phyloP scores from a whole-genome alignment of 495 filamentous ascomycete species.

The Aspergillus funiculosus region DNA sequence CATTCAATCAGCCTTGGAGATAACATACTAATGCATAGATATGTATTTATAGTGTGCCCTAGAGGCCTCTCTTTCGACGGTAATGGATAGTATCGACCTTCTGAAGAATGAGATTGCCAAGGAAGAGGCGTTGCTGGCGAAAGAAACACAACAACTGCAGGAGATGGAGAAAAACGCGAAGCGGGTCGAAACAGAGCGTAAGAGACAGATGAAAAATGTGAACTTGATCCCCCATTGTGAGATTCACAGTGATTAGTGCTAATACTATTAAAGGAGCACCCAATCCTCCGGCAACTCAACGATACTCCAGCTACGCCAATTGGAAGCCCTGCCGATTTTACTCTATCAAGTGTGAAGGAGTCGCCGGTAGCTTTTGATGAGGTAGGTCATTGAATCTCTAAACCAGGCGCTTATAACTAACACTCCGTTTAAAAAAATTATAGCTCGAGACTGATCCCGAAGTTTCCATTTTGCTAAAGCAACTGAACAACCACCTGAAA shows the following conservation, averaged over 20 bases:
- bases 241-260: not conserved
- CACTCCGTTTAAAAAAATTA: no score
- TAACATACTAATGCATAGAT: slow-evolving; percentile 10
- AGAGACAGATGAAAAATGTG: slow-evolving; percentile 44
- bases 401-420: slow-evolving; percentile 8
- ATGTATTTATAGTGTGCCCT: slow-evolving; percentile 35
- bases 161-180: slow-evolving; percentile 52
- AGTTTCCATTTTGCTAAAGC: slow-evolving; percentile 31
- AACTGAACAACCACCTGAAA: slow-evolving; percentile 51
- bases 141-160: slow-evolving; percentile 44
- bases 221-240: slow-evolving; percentile 1
- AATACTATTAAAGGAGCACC: slow-evolving; percentile 34
- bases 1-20: not conserved
- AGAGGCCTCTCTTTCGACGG: slow-evolving; percentile 48
- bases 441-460: slow-evolving; percentile 41
- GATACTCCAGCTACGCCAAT: slow-evolving; percentile 15
- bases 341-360: slow-evolving; percentile 23
- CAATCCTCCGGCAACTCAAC: slow-evolving; percentile 35
- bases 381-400: slow-evolving; percentile 19
- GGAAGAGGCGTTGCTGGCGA: slow-evolving; percentile 47
- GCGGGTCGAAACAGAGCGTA: slow-evolving; percentile 40
- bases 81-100: slow-evolving; percentile 49
- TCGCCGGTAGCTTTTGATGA: slow-evolving; percentile 25
- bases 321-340: slow-evolving; percentile 22
- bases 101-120: slow-evolving; percentile 50